Evolutionary conservation across 306 rosid genomes (phyloP), one percentile per base, ranked within the genome.

Genomic region (Lathyrus oleraceus): DNA sequence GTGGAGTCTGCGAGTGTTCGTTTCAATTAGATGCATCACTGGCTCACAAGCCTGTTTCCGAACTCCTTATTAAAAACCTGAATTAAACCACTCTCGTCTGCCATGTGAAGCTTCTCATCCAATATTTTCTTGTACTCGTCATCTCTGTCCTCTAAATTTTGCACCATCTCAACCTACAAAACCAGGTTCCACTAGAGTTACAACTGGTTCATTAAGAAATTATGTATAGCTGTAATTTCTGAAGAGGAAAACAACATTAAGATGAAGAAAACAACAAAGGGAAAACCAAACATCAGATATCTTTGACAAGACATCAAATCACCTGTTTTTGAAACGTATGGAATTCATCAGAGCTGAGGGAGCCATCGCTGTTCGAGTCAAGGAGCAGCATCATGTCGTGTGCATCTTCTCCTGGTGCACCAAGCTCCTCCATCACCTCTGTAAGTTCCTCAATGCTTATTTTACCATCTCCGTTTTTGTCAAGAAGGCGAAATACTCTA

Each of bases 371-470:
- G 32, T 79, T 79, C 9, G 83, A 68, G 49, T 79, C 83, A 61
- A 79, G 83, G 56, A 79, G 83, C 40, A 32, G 68, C 83, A 79
- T 79, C 83, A 79, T 79, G 61, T 73, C 79, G 36, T 65, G 67
- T 5, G 97, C 97, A 79, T 91, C 99, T 80, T 87, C 96, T 49
- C 92, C 95, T 1, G 99, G 91, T 23, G 95, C 92, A 32, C 96
- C 99, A 63, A 91, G 97, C 81, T 94, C 95, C 78, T 94, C 97
- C 86, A 94, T 94, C 53, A 91, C 96, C 79, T 94, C 95, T 60
- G 73, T 86, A 52, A 91, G 96, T 70, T 94, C 97, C 79, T 87
- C 95, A 16, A 91, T 85, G 87, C 96, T 91, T 79, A 94, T 88
- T 78, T 86, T 87, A 27, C 97, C 95, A 61, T 94, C 99, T 65